Percentiles rank a stretch among this genome's conserved stretches.
Evolutionary conservation across 23 red algal genomes (phyloP).

Genomic region (Porphyridium purpureum): DNA sequence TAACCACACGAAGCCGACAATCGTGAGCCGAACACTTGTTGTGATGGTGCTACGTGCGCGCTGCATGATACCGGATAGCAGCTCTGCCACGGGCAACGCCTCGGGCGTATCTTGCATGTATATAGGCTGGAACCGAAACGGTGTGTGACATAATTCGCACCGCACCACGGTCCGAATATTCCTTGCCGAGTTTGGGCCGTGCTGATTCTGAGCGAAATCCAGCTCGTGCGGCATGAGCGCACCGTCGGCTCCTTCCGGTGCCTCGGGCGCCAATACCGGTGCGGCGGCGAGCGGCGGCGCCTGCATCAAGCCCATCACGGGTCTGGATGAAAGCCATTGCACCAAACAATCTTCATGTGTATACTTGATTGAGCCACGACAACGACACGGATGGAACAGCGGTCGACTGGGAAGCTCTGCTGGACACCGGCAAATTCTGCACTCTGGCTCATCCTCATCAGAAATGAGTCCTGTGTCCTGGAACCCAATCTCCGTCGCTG

Average conservation of each 20-base stretch:
- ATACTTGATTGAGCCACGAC: constrained; percentile 75
- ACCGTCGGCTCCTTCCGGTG: no score
- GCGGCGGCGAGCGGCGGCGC: no score
- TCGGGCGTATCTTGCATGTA: constrained; percentile 64
- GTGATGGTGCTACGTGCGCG: constrained; percentile 14
- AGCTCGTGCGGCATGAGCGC: no score
- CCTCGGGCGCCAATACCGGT: no score
- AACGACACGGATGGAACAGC: constrained; percentile 80
- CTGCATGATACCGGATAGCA: constrained; percentile 27
- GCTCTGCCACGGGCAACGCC: constrained; percentile 47
- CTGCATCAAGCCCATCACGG: no score
- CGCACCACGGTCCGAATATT: no score
- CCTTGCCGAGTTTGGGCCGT: no score
- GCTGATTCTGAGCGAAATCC: no score
- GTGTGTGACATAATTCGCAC: constrained; percentile 87
- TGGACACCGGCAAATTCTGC: constrained; percentile 84
- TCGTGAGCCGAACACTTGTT: constrained; percentile 19
- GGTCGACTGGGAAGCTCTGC: constrained; percentile 42
- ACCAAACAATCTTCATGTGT: constrained; percentile 89
- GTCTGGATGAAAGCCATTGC: constrained; percentile 69
- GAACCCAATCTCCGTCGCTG: no score
- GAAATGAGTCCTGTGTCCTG: no score
- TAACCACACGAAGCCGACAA: constrained; percentile 59
- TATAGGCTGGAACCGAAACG: constrained; percentile 69
- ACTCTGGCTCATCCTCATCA: constrained; percentile 26